Percentiles rank a stretch among this genome's conserved stretches.
Evolutionary conservation across 331 rosid genomes (phyloP).

Genomic region (Rosa hybrid): DNA sequence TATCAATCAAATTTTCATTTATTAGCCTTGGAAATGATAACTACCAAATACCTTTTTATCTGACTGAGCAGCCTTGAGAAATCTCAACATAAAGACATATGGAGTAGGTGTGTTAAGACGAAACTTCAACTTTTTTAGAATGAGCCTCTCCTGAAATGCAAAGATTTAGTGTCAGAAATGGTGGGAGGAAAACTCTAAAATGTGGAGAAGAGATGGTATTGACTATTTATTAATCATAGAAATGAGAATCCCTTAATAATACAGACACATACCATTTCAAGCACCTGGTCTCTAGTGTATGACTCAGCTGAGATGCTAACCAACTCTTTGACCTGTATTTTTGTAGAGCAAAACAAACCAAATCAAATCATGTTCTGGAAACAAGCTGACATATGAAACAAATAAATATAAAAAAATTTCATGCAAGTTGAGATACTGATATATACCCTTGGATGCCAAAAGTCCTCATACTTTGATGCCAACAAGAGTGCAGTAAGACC

Average conservation of each 20-base stretch:
- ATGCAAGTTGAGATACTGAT: conserved; percentile 15
- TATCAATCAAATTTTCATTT: conserved; percentile 4
- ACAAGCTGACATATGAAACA: conserved; percentile 17
- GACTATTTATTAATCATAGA: background rate
- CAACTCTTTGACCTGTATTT: conserved; percentile 67
- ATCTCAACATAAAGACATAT: conserved; percentile 85
- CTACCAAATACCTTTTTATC: conserved; percentile 52
- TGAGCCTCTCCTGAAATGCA: conserved; percentile 66
- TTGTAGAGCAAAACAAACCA: conserved; percentile 20
- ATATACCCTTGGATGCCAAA: conserved; percentile 89
- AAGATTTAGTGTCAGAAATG: background rate
- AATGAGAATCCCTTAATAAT: background rate
- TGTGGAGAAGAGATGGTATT: background rate
- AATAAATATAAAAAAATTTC: background rate
- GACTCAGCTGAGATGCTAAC: conserved; percentile 83
- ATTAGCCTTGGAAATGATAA: background rate
- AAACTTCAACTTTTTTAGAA: conserved; percentile 72
- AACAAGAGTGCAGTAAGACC: conserved; percentile 82
- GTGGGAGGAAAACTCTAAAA: background rate
- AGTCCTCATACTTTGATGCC: conserved; percentile 93
- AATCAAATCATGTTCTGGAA: conserved; percentile 15
- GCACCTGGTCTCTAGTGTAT: conserved; percentile 83
- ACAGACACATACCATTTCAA: conserved; percentile 56
- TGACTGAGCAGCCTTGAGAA: conserved; percentile 89
- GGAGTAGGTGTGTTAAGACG: conserved; percentile 82